Percentiles rank a stretch among this genome's conserved stretches.
These are phyloP conservation scores for Gastrolobium bilobum DNA, from an alignment of 306 rosid genomes.

Conservation along the genomic window DNA sequence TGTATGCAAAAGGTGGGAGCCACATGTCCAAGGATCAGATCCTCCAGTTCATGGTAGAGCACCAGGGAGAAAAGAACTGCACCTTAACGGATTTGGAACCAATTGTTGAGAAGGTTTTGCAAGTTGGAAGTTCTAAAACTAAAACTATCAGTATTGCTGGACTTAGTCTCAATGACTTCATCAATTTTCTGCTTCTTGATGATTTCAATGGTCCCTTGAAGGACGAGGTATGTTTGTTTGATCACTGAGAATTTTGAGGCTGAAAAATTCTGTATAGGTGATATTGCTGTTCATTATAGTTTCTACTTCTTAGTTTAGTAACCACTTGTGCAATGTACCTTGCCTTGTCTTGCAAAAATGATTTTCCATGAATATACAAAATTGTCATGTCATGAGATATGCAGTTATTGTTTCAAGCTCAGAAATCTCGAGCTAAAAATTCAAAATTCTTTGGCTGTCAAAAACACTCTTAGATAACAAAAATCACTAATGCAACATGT, in stretches of 20 bases:
- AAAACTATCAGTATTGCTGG: slow-evolving; percentile 15
- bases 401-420: neutral
- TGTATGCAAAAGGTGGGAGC: slow-evolving; percentile 58
- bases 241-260: neutral
- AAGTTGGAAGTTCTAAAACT: slow-evolving; percentile 42
- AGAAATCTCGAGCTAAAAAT: neutral
- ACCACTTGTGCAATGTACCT: neutral
- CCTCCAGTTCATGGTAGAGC: slow-evolving; percentile 65
- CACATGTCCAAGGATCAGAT: slow-evolving; percentile 69
- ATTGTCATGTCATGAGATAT: neutral
- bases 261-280: neutral
- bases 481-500: neutral
- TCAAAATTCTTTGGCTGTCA: neutral
- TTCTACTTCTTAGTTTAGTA: neutral
- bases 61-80: slow-evolving; percentile 65
- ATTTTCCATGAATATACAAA: neutral
- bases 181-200: slow-evolving; percentile 63
- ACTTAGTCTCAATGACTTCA: slow-evolving; percentile 60
- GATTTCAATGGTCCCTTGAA: slow-evolving; percentile 71
- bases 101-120: slow-evolving; percentile 52
- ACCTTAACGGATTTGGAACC: slow-evolving; percentile 57
- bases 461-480: neutral
- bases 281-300: slow-evolving; percentile 10
- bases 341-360: slow-evolving; percentile 12
- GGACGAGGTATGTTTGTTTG: slow-evolving; percentile 58